Base-by-base conservation (phyloP, 106 monocot genomes). In the Phalaenopsis aphrodite region DNA sequence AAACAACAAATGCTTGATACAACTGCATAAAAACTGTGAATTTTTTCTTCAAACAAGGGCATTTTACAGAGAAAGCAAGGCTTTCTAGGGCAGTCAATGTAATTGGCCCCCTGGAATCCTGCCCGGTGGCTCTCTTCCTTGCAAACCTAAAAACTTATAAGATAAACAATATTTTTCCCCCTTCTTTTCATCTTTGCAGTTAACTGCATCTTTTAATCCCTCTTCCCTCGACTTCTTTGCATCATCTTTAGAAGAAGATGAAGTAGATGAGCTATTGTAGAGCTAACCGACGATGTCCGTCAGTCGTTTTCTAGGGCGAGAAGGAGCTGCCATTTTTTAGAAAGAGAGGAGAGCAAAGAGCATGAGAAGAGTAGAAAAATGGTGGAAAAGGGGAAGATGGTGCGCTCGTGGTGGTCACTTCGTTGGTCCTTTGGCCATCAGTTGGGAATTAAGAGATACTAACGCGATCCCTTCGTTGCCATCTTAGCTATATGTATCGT, bases 11-110 rank as follows among this genome's bases (percentile, higher is more conserved):
- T 8, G 58, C 42, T 15, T 3, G 11, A 39, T 41, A 43, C 37
- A 11, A 11, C 5, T 75, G 11, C 5, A 10, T 17, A 71, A 66
- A 76, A 75, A 43, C 43, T 1, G 21, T 46, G 41, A 14, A 14
- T 30, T 11, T 15, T 1, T 14, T 8, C 43, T 56, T 42, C 41
- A 74, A 74, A 45, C 43, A 76, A 48, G 10, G 47, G 12, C 11
- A n/a, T 83, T 87, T 96, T 96, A 48, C 96, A 96, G 56, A 96
- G 86, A 83, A 90, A 96, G 78, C 96, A 96, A 42, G 93, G 96
- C 76, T 91, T 93, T 86, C 68, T 90, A 30, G 96, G 96, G 84
- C 96, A 96, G 75, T 96, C 96, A 30, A 96, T 84, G 85, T 93
- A 96, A 58, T 90, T 90, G 18, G 93, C 93, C 8, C 96, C 96